phyloP scores from a whole-genome alignment of 2,329 filamentous ascomycete genomes.

The Epichloe elymi region DNA sequence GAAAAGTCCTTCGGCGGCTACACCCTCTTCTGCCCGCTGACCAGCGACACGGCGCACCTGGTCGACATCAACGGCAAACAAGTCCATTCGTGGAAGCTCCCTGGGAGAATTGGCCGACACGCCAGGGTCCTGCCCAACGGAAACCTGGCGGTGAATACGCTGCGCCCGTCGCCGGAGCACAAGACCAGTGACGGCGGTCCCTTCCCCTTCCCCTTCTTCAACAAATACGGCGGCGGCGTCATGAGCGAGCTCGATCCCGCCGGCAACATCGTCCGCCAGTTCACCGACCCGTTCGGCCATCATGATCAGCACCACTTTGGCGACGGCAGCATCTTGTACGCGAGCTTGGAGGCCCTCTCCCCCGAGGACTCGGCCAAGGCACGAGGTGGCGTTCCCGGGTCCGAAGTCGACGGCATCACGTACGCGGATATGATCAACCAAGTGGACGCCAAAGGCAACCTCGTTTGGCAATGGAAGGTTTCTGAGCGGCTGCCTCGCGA shows the following conservation, averaged over 20 bases:
- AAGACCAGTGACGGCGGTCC: conserved; percentile 11
- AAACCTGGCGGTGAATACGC: conserved; percentile 18
- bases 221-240: conserved; percentile 18
- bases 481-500: conserved; percentile 14
- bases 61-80: conserved; percentile 17
- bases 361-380: conserved; percentile 13
- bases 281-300: conserved; percentile 14
- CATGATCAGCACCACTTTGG: conserved; percentile 18
- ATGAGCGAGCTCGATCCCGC: conserved; percentile 17
- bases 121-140: conserved; percentile 15
- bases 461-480: conserved; percentile 18
- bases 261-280: conserved; percentile 15
- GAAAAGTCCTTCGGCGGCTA: conserved; percentile 14
- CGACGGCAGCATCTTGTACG: conserved; percentile 15
- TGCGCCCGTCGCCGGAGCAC: conserved; percentile 6
- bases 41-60: conserved; percentile 13
- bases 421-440: conserved; percentile 19
- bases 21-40: conserved; percentile 18
- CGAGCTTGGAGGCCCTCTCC: conserved; percentile 16
- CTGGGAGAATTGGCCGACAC: conserved; percentile 15
- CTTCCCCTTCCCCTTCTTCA: conserved; percentile 17
- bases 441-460: conserved; percentile 12
- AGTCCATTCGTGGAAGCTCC: conserved; percentile 17
- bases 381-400: conserved; percentile 14
- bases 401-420: conserved; percentile 14